phyloP scores from a whole-genome alignment of 164 flowering plant genomes.

The Magnolia sinica region DNA sequence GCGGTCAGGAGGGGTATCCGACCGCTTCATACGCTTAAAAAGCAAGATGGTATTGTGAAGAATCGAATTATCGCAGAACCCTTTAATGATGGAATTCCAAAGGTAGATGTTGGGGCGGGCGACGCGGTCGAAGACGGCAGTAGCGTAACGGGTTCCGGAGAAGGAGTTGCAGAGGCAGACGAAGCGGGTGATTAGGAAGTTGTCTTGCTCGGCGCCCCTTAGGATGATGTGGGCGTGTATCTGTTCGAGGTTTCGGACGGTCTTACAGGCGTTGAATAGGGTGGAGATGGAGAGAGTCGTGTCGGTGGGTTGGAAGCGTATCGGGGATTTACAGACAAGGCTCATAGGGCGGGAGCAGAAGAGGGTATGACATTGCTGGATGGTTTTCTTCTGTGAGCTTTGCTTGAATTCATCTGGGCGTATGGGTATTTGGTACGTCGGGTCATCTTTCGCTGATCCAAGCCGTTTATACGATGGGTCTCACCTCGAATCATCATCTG shows the following conservation, averaged over 20 bases:
- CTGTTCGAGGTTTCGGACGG: slow-evolving; percentile 4
- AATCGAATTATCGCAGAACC: slow-evolving; percentile 4
- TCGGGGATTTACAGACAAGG: background rate
- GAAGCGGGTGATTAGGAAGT: slow-evolving; percentile 11
- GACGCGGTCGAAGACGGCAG: slow-evolving; percentile 9
- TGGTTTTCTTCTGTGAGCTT: too few relatives aligned
- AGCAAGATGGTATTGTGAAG: slow-evolving; percentile 6
- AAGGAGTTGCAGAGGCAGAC: slow-evolving; percentile 13
- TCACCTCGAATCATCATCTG: too few relatives aligned
- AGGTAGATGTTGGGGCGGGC: slow-evolving; percentile 12
- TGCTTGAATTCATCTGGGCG: too few relatives aligned
- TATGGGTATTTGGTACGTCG: too few relatives aligned
- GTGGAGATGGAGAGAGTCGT: background rate
- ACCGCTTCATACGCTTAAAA: slow-evolving; percentile 13
- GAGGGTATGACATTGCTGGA: background rate
- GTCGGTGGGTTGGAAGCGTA: background rate
- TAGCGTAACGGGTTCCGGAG: slow-evolving; percentile 6
- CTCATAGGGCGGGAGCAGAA: slow-evolving; percentile 6
- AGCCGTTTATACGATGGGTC: too few relatives aligned
- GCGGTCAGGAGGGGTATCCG: slow-evolving; percentile 3
- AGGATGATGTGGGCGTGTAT: slow-evolving; percentile 15
- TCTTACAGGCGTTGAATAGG: slow-evolving; percentile 8
- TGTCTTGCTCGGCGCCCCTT: slow-evolving; percentile 11
- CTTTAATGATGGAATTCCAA: slow-evolving; percentile 21
- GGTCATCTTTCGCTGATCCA: too few relatives aligned